Evolutionary conservation across 768 basidiomycete genomes (phyloP).

Genomic region (Russula griseocarnosa): DNA sequence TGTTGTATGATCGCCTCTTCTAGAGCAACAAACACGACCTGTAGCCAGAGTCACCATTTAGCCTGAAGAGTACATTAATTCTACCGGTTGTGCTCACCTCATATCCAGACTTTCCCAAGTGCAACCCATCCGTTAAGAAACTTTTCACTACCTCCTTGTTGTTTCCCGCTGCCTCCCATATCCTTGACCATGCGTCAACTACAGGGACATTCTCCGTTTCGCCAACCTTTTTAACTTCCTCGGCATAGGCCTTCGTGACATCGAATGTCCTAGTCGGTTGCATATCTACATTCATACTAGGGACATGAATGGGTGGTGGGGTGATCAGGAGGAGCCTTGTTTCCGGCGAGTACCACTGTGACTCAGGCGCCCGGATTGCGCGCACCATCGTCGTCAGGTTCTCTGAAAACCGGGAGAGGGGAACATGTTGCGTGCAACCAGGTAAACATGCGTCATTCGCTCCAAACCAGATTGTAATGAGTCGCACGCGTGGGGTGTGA

Average conservation of each 20-base stretch:
- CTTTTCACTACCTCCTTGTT: slow-evolving; percentile 48
- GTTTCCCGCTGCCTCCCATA: slow-evolving; percentile 73
- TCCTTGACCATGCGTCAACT: slow-evolving; percentile 67
- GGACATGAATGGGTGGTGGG: slow-evolving; percentile 76
- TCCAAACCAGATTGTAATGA: slow-evolving; percentile 89
- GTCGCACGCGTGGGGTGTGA: slow-evolving; percentile 54
- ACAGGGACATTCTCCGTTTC: slow-evolving; percentile 51
- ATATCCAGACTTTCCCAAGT: slow-evolving; percentile 74
- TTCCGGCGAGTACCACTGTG: slow-evolving; percentile 60
- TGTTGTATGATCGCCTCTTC: slow-evolving; percentile 50
- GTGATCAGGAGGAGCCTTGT: slow-evolving; percentile 80
- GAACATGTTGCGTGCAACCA: slow-evolving; percentile 70
- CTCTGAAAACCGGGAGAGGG: slow-evolving; percentile 54
- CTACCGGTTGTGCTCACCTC: slow-evolving; percentile 42
- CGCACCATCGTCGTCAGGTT: slow-evolving; percentile 64
- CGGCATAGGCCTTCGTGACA: slow-evolving; percentile 62
- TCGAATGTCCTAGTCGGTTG: slow-evolving; percentile 59
- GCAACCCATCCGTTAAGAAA: slow-evolving; percentile 73
- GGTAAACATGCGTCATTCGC: slow-evolving; percentile 78
- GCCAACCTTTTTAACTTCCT: slow-evolving; percentile 62
- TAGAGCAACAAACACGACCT: slow-evolving; percentile 67
- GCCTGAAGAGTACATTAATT: neutral
- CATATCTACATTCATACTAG: slow-evolving; percentile 52
- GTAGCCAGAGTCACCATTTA: neutral
- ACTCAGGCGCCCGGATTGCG: slow-evolving; percentile 57